Conservation (phyloP, 805 yeast species). For the Yarrowia divulgata region DNA sequence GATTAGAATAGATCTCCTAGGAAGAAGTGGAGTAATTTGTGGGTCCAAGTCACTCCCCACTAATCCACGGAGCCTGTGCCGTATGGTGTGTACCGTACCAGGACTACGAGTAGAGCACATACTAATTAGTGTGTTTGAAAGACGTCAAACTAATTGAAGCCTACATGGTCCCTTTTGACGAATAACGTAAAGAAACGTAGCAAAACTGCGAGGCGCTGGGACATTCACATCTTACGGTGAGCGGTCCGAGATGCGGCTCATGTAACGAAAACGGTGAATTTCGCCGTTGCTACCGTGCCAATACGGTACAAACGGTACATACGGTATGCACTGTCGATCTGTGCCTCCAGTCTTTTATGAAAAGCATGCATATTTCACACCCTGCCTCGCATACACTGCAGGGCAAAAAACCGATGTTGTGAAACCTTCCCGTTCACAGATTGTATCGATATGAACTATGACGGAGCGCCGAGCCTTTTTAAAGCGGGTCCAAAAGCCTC, state of each 20-base stretch:
- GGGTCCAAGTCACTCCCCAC: too few species aligned
- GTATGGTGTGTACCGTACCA: neutral
- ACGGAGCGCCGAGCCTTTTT: too few species aligned
- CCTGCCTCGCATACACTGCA: neutral
- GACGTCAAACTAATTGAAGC: too few species aligned
- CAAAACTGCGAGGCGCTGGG: too few species aligned
- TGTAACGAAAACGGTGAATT: neutral
- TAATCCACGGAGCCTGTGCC: too few species aligned
- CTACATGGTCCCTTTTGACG: too few species aligned
- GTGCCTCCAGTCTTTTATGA: neutral
- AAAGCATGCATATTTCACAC: neutral
- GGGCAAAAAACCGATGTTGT: neutral
- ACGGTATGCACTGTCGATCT: conserved; percentile 6
- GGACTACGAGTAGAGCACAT: neutral
- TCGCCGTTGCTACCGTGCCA: conserved; percentile 2
- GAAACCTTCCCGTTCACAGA: too few species aligned
- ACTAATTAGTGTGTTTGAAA: too few species aligned
- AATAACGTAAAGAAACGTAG: too few species aligned
- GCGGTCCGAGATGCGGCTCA: conserved; percentile 4
- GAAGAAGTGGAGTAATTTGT: neutral
- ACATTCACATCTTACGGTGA: too few species aligned
- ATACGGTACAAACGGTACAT: neutral
- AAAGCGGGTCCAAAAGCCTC: too few species aligned
- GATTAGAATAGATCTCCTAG: neutral
- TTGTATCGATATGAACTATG: too few species aligned